Conservation (phyloP, 2,329 filamentous ascomycete species). For the Periglandula ipomoeae region DNA sequence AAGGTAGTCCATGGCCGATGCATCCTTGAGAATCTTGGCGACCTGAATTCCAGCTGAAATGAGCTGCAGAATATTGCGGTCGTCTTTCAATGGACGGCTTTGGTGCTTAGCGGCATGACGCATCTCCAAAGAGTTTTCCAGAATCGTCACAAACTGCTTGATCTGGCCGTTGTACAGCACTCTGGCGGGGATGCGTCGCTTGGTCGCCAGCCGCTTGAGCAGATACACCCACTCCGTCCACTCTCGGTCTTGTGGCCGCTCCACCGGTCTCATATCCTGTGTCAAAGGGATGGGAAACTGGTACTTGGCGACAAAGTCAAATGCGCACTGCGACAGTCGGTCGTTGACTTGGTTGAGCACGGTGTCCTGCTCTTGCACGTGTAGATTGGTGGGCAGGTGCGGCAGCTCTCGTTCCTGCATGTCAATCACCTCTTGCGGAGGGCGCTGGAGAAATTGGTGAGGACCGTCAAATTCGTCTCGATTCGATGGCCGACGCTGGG, state of each 20-base stretch:
- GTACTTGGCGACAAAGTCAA: constrained; percentile 85
- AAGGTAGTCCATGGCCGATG: constrained; percentile 72
- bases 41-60: constrained; percentile 83
- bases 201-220: constrained; percentile 75
- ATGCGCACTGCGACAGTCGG: constrained; percentile 74
- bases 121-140: constrained; percentile 86
- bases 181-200: constrained; percentile 73
- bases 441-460: constrained; percentile 70
- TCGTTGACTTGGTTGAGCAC: constrained; percentile 77
- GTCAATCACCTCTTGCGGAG: constrained; percentile 60
- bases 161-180: constrained; percentile 86
- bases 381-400: constrained; percentile 71
- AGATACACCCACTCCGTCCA: constrained; percentile 92
- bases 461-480: constrained; percentile 86
- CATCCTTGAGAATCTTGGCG: constrained; percentile 78
- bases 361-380: constrained; percentile 75
- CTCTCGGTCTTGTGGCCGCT: constrained; percentile 67
- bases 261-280: constrained; percentile 69
- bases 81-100: constrained; percentile 75
- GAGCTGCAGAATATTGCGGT: constrained; percentile 78
- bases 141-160: constrained; percentile 79
- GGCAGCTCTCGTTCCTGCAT: constrained; percentile 73
- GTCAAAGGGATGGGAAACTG: constrained; percentile 82
- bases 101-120: constrained; percentile 77
- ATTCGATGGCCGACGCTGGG: constrained; percentile 65